phyloP scores from a whole-genome alignment of 2,329 filamentous ascomycete genomes.

The Thielaviopsis populi region DNA sequence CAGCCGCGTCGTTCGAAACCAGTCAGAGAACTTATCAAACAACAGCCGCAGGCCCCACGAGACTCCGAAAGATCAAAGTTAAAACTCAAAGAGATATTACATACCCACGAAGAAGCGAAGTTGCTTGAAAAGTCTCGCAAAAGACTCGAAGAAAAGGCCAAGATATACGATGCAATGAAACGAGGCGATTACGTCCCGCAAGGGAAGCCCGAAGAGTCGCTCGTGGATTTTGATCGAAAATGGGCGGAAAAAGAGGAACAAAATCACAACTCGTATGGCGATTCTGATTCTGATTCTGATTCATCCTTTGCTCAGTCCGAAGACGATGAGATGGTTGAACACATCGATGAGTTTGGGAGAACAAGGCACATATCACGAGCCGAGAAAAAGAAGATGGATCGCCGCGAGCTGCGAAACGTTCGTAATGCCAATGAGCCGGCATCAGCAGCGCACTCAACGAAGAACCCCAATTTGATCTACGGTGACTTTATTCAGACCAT shows the following conservation, averaged over 20 bases:
- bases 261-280: slow-evolving; percentile 27
- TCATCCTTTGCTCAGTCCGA: slow-evolving; percentile 20
- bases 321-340: slow-evolving; percentile 59
- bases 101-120: slow-evolving; percentile 40
- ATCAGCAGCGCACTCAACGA: slow-evolving; percentile 31
- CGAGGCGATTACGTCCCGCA: slow-evolving; percentile 64
- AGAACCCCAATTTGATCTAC: slow-evolving; percentile 37
- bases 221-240: slow-evolving; percentile 92
- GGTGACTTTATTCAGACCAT: slow-evolving; percentile 72
- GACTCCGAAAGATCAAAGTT: slow-evolving; percentile 30
- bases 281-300: slow-evolving; percentile 22
- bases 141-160: slow-evolving; percentile 80
- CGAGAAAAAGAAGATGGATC: slow-evolving; percentile 49
- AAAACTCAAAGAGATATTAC: slow-evolving; percentile 29
- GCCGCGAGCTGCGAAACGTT: slow-evolving; percentile 24
- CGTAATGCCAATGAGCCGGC: slow-evolving; percentile 31
- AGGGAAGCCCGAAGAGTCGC: slow-evolving; percentile 47
- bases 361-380: slow-evolving; percentile 55
- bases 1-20: neutral
- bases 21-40: slow-evolving; percentile 2
- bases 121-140: slow-evolving; percentile 57
- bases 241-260: slow-evolving; percentile 60
- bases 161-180: slow-evolving; percentile 79
- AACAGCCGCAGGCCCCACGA: slow-evolving; percentile 26
- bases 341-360: slow-evolving; percentile 86